These are phyloP conservation scores for Backusella circina DNA, from an alignment of 192 early-diverging fungal species.

Conservation along the genomic window DNA sequence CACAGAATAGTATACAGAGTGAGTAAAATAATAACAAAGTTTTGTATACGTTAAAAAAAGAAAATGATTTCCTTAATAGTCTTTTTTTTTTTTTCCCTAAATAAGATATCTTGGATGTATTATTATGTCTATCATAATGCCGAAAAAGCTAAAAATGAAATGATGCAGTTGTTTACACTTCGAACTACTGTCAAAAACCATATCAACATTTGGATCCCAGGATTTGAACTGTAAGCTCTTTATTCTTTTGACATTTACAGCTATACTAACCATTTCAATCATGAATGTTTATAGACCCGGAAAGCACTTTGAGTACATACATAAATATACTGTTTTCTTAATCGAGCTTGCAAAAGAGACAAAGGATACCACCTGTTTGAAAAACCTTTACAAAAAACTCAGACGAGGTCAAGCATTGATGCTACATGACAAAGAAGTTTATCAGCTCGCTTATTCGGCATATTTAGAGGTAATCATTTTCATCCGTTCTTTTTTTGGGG, in stretches of 20 bases:
- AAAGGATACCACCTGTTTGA: constrained; percentile 54
- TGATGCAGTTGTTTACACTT: constrained; percentile 58
- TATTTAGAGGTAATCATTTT: constrained; percentile 39
- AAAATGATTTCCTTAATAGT: not conserved
- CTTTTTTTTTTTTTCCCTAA: not conserved
- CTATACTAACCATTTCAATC: not conserved
- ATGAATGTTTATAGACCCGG: constrained; percentile 48
- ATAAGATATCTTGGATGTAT: constrained; percentile 61
- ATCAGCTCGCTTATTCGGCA: constrained; percentile 40
- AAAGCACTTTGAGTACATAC: constrained; percentile 72
- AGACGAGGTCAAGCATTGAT: constrained; percentile 47
- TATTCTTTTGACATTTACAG: not conserved
- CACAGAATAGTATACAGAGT: constrained; percentile 69
- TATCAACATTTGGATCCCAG: constrained; percentile 74
- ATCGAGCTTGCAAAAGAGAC: constrained; percentile 55
- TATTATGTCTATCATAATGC: constrained; percentile 53
- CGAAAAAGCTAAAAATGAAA: constrained; percentile 54
- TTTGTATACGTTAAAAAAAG: not conserved
- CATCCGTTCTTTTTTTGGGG: not conserved
- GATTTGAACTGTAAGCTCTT: constrained; percentile 64
- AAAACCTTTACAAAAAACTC: constrained; percentile 52
- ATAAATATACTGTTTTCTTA: constrained; percentile 63
- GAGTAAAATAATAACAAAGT: not conserved
- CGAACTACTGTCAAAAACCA: constrained; percentile 51
- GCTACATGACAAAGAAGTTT: constrained; percentile 52